Conservation (phyloP, 1,139 yeast genomes). For the Blastobotrys aristatus region DNA sequence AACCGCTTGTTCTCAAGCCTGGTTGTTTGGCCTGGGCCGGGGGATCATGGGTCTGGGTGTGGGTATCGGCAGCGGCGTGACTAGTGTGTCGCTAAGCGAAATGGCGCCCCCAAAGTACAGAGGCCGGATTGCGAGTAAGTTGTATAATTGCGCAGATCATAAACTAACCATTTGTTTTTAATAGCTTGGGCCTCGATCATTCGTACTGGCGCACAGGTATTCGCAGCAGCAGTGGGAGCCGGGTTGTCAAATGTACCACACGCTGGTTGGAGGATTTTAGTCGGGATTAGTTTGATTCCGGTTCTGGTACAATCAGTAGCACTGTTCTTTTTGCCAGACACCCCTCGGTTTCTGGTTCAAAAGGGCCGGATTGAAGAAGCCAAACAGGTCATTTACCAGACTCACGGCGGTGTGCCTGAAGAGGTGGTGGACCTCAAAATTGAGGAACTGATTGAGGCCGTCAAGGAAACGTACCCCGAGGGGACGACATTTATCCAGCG, state of each 20-base stretch:
- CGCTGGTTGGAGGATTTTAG: constrained; percentile 91
- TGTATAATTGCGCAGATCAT: too few relatives aligned
- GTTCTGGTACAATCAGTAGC: constrained; percentile 70
- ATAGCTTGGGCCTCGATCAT: constrained; percentile 65
- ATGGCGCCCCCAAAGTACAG: constrained; percentile 88
- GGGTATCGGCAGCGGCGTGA: constrained; percentile 85
- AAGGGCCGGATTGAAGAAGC: constrained; percentile 62
- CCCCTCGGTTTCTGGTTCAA: constrained; percentile 84
- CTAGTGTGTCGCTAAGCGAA: constrained; percentile 88
- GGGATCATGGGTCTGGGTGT: constrained; percentile 94
- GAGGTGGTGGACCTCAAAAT: constrained; percentile 27
- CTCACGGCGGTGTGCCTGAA: constrained; percentile 32
- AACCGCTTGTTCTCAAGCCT: constrained; percentile 68
- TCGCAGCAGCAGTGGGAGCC: constrained; percentile 91
- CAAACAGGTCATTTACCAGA: constrained; percentile 54
- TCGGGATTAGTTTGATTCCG: constrained; percentile 86
- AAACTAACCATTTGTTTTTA: too few relatives aligned
- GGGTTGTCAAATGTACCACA: constrained; percentile 60
- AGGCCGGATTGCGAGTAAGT: constrained; percentile 58
- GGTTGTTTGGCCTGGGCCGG: constrained; percentile 92
- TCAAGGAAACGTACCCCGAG: constrained; percentile 21
- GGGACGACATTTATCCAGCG: constrained; percentile 16
- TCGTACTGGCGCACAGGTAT: constrained; percentile 86
- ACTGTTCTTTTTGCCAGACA: constrained; percentile 86
- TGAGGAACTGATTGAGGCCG: constrained; percentile 25